Conservation (phyloP, 306 rosid genomes). For the Psophocarpus tetragonolobus region DNA sequence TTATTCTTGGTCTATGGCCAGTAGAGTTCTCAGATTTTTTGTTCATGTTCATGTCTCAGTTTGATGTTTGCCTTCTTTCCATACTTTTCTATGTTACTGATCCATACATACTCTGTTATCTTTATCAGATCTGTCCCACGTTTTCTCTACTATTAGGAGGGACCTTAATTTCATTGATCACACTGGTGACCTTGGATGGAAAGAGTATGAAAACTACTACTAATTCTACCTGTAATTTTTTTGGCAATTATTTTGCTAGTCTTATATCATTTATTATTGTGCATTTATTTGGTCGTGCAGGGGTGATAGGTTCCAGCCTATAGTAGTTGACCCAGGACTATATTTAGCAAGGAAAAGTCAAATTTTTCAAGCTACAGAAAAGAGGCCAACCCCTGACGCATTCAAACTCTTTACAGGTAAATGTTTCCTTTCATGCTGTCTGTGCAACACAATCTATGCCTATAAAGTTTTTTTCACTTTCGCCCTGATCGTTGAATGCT, state of each 20-base stretch:
- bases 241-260: slow-evolving; percentile 10
- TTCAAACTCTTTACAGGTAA: slow-evolving; percentile 93
- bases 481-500: slow-evolving; percentile 19
- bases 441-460: slow-evolving; percentile 17
- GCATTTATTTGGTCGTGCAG: slow-evolving; percentile 46
- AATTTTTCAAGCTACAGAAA: slow-evolving; percentile 87
- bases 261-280: slow-evolving; percentile 31
- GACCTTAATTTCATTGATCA: slow-evolving; percentile 90
- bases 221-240: slow-evolving; percentile 15
- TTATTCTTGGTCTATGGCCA: slow-evolving; percentile 20
- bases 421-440: slow-evolving; percentile 24
- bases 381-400: slow-evolving; percentile 79
- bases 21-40: background rate
- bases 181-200: slow-evolving; percentile 95
- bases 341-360: slow-evolving; percentile 93
- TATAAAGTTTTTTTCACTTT: background rate
- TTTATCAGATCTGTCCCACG: slow-evolving; percentile 83
- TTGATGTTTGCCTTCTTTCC: slow-evolving; percentile 21
- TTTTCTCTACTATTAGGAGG: slow-evolving; percentile 76
- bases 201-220: slow-evolving; percentile 64
- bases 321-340: slow-evolving; percentile 80
- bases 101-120: slow-evolving; percentile 19
- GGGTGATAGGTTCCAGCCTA: slow-evolving; percentile 71
- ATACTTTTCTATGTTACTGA: background rate
- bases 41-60: background rate